Conservation (phyloP, 805 yeast genomes). For the Millerozyma acaciae region DNA sequence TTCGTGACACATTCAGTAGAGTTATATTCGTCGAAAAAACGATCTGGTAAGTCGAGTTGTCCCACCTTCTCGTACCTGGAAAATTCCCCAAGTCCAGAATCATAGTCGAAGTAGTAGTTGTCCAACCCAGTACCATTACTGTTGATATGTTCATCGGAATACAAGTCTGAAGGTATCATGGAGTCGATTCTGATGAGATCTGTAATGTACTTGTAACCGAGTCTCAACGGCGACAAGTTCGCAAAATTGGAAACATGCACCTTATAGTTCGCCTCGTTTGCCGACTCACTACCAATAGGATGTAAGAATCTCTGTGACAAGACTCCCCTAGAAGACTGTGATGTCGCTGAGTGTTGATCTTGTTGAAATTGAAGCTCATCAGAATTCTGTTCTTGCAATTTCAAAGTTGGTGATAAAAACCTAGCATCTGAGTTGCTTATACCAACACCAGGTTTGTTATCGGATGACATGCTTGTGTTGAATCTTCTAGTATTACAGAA, state of each 20-base stretch:
- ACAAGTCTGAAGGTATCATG: slow-evolving; percentile 54
- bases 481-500: no score
- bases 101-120: slow-evolving; percentile 54
- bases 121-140: slow-evolving; percentile 46
- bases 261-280: slow-evolving; percentile 40
- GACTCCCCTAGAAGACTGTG: slow-evolving; percentile 18
- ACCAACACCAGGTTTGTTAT: slow-evolving; percentile 6
- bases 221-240: slow-evolving; percentile 47
- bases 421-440: slow-evolving; percentile 12
- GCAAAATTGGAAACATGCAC: slow-evolving; percentile 48
- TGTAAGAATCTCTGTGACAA: slow-evolving; percentile 30
- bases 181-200: slow-evolving; percentile 56
- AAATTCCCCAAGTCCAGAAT: slow-evolving; percentile 46
- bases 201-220: slow-evolving; percentile 63
- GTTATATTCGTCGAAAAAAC: slow-evolving; percentile 67
- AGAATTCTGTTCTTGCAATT: slow-evolving; percentile 21
- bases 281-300: slow-evolving; percentile 30
- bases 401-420: slow-evolving; percentile 30
- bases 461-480: slow-evolving; percentile 6
- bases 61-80: slow-evolving; percentile 75
- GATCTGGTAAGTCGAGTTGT: slow-evolving; percentile 74
- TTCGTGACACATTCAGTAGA: slow-evolving; percentile 62
- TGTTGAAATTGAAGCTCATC: slow-evolving; percentile 30
- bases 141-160: slow-evolving; percentile 53
- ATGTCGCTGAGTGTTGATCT: slow-evolving; percentile 16